Evolutionary conservation across 345 rosid genomes (phyloP), one percentile per base, ranked within the genome.

Genomic region (Microcos paniculata): DNA sequence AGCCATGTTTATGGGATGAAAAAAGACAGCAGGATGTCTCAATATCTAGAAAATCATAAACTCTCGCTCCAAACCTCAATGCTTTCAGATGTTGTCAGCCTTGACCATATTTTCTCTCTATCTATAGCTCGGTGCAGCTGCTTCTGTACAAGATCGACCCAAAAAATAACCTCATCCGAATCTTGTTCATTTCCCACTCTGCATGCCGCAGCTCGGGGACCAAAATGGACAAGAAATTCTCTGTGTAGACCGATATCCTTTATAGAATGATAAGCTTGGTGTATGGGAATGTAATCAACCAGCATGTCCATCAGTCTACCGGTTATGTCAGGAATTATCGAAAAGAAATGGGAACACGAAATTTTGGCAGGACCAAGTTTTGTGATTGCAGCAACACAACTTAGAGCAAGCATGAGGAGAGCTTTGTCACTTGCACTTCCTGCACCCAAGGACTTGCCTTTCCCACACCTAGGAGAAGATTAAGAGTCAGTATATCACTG

Each of bases 71-170:
- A 79, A 82, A 96, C 98, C 98, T 96, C 96, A 28, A 96, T 96
- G 80, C 97, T 96, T 85, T 93, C 99, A 49, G 96, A 90, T 48
- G 99, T 92, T 71, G 94, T 87, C 68, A 96, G 76, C 83, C 92
- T 93, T 52, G 99, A 88, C 99, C 99, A 96, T 86, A 96, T 93
- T 85, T 84, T 93, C 86, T 96, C 99, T 84, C 99, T 88, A 86
- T 88, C 96, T 70, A 93, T 83, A 79, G 99, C 98, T 74, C 45
- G 89, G 74, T 87, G 94, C 70, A 96, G 88, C 84, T 92, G 96
- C 78, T 88, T 88, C 81, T 92, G 98, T 62, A 93, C 82, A 73
- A 96, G 96, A 89, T 93, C 88, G 49, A 96, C 94, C 99, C 99
- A 96, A 84, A 96, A 96, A 76, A 85, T 79, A 73, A 90, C 91